A percentile compares a stretch with the other conserved stretches of the same genome.
Conservation (phyloP, 345 rosid species). For the Salix brachista region DNA sequence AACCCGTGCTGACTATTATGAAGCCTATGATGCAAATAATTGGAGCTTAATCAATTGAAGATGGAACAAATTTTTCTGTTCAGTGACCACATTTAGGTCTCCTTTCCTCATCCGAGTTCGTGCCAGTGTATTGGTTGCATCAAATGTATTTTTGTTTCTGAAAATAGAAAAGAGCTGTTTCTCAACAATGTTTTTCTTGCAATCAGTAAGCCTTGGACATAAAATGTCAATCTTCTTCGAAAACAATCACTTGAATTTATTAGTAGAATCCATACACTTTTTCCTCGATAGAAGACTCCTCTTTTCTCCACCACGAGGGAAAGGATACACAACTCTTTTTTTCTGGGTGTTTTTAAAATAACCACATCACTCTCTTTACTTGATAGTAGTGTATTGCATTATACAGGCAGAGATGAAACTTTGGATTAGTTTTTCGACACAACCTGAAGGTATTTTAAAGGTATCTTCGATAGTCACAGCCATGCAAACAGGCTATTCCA, state of each 20-base stretch:
- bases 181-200: neutral
- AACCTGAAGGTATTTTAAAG: neutral
- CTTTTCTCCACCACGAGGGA: neutral
- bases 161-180: neutral
- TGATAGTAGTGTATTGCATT: neutral
- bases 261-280: neutral
- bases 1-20: neutral
- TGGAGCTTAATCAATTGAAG: neutral
- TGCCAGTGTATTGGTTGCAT: neutral
- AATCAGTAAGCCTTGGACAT: neutral
- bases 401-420: neutral
- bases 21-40: neutral
- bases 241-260: neutral
- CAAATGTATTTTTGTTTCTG: too few species aligned
- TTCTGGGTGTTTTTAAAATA: neutral
- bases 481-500: neutral
- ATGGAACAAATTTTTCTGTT: neutral
- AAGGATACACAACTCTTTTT: neutral
- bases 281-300: neutral
- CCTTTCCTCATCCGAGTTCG: neutral
- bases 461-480: neutral
- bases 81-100: neutral
- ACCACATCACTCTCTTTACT: neutral
- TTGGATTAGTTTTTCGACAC: neutral
- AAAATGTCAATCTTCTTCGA: neutral